phyloP scores from a whole-genome alignment of 2,329 filamentous ascomycete genomes.

The Zelopaecilomyces penicillatus region DNA sequence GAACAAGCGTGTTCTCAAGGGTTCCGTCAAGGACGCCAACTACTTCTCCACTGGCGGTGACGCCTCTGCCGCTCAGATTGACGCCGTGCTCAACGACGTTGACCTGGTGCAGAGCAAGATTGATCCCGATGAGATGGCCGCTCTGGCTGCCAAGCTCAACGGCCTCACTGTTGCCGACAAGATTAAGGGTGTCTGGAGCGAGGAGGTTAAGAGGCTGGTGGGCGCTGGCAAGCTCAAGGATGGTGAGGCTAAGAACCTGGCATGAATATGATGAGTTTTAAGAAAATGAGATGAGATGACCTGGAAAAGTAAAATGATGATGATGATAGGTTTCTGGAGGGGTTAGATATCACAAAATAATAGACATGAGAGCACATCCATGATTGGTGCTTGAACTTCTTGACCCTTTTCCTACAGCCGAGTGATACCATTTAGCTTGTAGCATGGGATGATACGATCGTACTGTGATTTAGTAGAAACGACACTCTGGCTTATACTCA shows the following conservation, averaged over 20 bases:
- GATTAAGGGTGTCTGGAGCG: slow-evolving; percentile 77
- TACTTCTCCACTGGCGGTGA: slow-evolving; percentile 77
- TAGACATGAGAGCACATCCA: neutral
- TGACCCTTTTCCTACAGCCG: no score
- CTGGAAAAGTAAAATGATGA: neutral
- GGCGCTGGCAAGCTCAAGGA: slow-evolving; percentile 79
- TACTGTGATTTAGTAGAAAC: no score
- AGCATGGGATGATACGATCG: no score
- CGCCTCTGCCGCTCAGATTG: slow-evolving; percentile 66
- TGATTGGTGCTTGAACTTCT: neutral
- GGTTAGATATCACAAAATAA: neutral
- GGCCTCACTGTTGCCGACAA: slow-evolving; percentile 70
- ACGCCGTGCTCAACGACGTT: slow-evolving; percentile 74
- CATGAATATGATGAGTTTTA: slow-evolving; percentile 16
- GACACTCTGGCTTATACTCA: no score
- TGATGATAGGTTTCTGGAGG: neutral
- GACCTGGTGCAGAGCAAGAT: slow-evolving; percentile 83
- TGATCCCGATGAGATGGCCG: slow-evolving; percentile 82
- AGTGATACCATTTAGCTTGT: no score
- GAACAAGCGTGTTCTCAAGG: slow-evolving; percentile 97
- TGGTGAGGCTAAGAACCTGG: slow-evolving; percentile 64
- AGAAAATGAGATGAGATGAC: no score
- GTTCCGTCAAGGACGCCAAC: slow-evolving; percentile 92
- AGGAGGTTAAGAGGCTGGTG: slow-evolving; percentile 70
- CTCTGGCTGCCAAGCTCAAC: slow-evolving; percentile 70